phyloP scores from a whole-genome alignment of 2,329 filamentous ascomycete species.

The Paecilomyces sp. region DNA sequence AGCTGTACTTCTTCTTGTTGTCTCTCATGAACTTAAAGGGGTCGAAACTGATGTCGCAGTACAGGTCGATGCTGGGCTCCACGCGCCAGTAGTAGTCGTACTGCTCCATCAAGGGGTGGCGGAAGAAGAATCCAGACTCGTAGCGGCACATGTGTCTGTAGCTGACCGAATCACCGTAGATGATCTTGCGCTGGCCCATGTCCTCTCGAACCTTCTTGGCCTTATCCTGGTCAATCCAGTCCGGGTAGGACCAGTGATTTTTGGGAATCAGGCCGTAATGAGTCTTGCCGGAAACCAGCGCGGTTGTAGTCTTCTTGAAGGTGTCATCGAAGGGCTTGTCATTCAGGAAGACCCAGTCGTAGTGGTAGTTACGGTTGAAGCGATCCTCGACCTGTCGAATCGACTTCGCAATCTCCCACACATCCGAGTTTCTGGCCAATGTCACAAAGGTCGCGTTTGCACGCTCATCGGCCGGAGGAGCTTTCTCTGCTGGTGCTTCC shows the following conservation, averaged over 20 bases:
- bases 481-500: conserved; percentile 16
- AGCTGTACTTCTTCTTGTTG: conserved; percentile 96
- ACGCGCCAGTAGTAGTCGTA: conserved; percentile 99
- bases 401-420: conserved; percentile 95
- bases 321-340: conserved; percentile 87
- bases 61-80: conserved; percentile 92
- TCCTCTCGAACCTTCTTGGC: conserved; percentile 85
- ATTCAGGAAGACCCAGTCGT: conserved; percentile 99
- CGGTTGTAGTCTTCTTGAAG: conserved; percentile 86
- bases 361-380: conserved; percentile 94
- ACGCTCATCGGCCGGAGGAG: conserved; percentile 58
- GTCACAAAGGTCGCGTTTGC: conserved; percentile 98
- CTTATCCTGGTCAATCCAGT: conserved; percentile 92
- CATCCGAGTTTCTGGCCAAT: conserved; percentile 81
- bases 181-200: conserved; percentile 91
- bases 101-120: conserved; percentile 83
- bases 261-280: conserved; percentile 82
- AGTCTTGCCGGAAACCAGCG: conserved; percentile 86
- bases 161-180: conserved; percentile 93
- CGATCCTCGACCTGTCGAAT: conserved; percentile 96
- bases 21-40: conserved; percentile 96
- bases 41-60: conserved; percentile 91
- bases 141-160: conserved; percentile 99
- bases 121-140: conserved; percentile 99
- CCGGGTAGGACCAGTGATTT: conserved; percentile 96